Base-by-base conservation (phyloP, 345 rosid genomes). In the Hibiscus syriacus region DNA sequence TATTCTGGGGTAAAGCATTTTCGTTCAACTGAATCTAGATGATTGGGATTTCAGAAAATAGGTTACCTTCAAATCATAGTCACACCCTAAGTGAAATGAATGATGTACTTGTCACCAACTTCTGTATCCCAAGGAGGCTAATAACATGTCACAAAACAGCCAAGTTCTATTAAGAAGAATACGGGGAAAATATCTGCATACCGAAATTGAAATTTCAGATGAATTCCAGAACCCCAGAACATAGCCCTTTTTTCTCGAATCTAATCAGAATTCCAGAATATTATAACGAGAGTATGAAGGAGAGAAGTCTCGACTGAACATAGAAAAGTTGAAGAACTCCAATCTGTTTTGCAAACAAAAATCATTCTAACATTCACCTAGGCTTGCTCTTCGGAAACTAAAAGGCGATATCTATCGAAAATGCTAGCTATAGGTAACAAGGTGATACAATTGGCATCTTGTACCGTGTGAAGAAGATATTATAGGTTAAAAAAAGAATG, bases 81-180 rank as follows among this genome's bases (percentile, higher is more conserved):
- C 98, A 60, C 98, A 94, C 73, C 99, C 99, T 91, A 94, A 25
- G 98, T 94, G 76, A 84, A 94, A 78, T 94, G 99, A 66, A 94
- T 88, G 72, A 94, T 92, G 84, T 78, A 86, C 85, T 89, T 91
- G 66, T 82, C 74, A 55, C 93, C 93, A 57, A 91, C 27, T 77
- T 87, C 92, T 69, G 81, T 94, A 80, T 92, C 98, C 99, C 99
- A 94, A 27, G 99, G 99, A 68, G 99, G 99, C 99, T 94, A 80
- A 67, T 53, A 69, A 49, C 49, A 78, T 58, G 68, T 79, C 78
- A 75, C 19, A 76, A 80, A 67, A 72, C 54, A 70, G 53, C 27
- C 29, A 72, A 74, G 6, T 36, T 19, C 14, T 9, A 2, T 39
- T 67, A 58, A 72, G 54, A 62, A 45, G 10, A 17, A 66, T 34